Evolutionary conservation across 78 protist species (phyloP).

Genomic region (Cavenderia fasciculata): DNA sequence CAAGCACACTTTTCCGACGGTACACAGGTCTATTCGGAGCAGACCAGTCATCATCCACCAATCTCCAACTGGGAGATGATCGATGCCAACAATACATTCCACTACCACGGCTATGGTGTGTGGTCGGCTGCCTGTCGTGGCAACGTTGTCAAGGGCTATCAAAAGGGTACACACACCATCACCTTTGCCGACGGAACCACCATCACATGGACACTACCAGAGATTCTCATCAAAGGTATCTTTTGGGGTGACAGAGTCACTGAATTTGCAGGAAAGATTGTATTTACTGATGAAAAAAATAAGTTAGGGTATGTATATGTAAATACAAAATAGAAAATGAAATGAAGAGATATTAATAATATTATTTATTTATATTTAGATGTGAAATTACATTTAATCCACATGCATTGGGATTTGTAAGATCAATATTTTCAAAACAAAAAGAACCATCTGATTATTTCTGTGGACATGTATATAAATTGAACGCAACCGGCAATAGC

Average conservation of each 20-base stretch:
- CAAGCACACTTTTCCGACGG: conserved; percentile 70
- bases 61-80: conserved; percentile 66
- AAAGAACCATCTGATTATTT: conserved; percentile 67
- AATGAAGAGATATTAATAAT: not conserved
- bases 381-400: conserved; percentile 58
- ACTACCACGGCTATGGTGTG: conserved; percentile 43
- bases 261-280: conserved; percentile 51
- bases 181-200: conserved; percentile 51
- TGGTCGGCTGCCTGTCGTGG: conserved; percentile 71
- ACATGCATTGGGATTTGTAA: conserved; percentile 72
- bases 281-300: conserved; percentile 56
- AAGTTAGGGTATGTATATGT: not conserved
- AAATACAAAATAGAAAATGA: no score
- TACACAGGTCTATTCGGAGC: conserved; percentile 76
- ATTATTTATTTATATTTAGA: not conserved
- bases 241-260: conserved; percentile 74
- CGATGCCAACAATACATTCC: conserved; percentile 26
- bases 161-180: conserved; percentile 45
- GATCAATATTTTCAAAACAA: conserved; percentile 48
- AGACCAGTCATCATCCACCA: conserved; percentile 90
- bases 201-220: conserved; percentile 54
- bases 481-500: not conserved
- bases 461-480: conserved; percentile 43
- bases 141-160: conserved; percentile 70
- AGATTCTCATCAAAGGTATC: conserved; percentile 61